Percentiles rank a stretch among this genome's conserved stretches.
Evolutionary conservation across 1,284 basidiomycete species (phyloP).

Genomic region (Moesziomyces antarcticus): DNA sequence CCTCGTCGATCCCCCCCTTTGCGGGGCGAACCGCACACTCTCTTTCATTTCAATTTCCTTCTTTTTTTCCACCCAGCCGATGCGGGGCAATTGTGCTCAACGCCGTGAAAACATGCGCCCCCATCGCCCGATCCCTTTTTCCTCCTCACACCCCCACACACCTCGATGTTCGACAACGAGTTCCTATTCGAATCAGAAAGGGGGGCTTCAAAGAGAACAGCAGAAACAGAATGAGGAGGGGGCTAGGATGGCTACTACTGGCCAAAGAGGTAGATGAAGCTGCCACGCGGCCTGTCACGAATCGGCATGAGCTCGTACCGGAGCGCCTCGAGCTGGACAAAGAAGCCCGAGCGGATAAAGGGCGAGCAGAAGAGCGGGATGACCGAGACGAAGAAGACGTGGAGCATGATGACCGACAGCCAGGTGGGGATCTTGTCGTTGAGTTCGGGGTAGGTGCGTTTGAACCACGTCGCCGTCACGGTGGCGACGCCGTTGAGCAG

Average conservation of each 20-base stretch:
- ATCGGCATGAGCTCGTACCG: constrained; percentile 58
- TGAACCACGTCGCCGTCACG: constrained; percentile 60
- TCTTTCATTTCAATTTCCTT: too few species aligned
- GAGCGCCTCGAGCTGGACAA: constrained; percentile 59
- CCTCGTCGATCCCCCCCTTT: too few species aligned
- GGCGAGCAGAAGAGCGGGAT: constrained; percentile 64
- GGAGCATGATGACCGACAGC: constrained; percentile 55
- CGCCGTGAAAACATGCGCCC: too few species aligned
- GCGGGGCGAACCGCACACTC: too few species aligned
- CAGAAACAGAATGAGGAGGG: neutral
- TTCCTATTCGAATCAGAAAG: neutral
- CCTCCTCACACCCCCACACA: too few species aligned
- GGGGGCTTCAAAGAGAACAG: too few species aligned
- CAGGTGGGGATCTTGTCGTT: constrained; percentile 57
- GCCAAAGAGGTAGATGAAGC: constrained; percentile 62
- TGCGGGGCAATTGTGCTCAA: too few species aligned
- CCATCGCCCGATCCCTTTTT: too few species aligned
- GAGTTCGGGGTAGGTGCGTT: constrained; percentile 52
- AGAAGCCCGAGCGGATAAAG: constrained; percentile 60
- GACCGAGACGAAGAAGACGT: constrained; percentile 55
- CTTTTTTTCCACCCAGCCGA: too few species aligned
- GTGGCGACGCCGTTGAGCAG: constrained; percentile 61
- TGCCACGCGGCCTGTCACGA: constrained; percentile 41
- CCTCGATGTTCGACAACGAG: too few species aligned
- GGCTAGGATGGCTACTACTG: constrained; percentile 18